Evolutionary conservation across 2,329 filamentous ascomycete species (phyloP).

Genomic region (Ophiocordyceps camponoti-leonardi): DNA sequence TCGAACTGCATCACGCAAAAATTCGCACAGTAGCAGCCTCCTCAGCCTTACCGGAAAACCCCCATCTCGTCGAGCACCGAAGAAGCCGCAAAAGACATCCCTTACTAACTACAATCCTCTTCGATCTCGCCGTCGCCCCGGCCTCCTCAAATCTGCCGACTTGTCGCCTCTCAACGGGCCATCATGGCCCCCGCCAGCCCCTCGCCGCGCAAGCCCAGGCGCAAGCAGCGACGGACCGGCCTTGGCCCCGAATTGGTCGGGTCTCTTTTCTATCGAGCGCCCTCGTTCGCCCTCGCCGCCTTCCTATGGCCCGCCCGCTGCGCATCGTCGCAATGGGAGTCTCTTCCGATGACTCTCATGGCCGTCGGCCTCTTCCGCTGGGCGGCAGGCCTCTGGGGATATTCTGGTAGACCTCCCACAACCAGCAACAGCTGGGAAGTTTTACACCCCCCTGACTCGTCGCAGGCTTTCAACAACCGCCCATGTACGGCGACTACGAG

Average conservation of each 20-base stretch:
- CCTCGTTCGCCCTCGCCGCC: slow-evolving; percentile 80
- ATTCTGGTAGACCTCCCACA: slow-evolving; percentile 50
- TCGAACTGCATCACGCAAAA: too few species aligned
- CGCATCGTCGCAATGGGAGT: slow-evolving; percentile 78
- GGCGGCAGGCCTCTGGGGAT: slow-evolving; percentile 84
- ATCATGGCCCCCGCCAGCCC: slow-evolving; percentile 31
- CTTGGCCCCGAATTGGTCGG: slow-evolving; percentile 15
- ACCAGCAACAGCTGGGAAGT: not conserved
- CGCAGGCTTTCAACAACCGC: slow-evolving; percentile 54
- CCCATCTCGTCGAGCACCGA: too few species aligned
- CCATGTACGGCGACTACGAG: slow-evolving; percentile 94
- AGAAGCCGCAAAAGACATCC: too few species aligned
- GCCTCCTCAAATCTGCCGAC: not conserved
- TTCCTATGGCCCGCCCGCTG: slow-evolving; percentile 86
- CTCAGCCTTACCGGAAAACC: too few species aligned
- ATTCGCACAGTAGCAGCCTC: too few species aligned
- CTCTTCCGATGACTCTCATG: slow-evolving; percentile 78
- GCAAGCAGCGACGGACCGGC: slow-evolving; percentile 19
- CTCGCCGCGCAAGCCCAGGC: slow-evolving; percentile 41
- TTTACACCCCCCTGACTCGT: not conserved
- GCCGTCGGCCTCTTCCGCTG: slow-evolving; percentile 81
- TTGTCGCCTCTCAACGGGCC: not conserved
- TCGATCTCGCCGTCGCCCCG: not conserved
- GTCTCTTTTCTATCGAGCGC: slow-evolving; percentile 30
- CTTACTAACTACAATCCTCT: not conserved